phyloP scores from a whole-genome alignment of 495 filamentous ascomycete species.

The Daldinia vernicosa region DNA sequence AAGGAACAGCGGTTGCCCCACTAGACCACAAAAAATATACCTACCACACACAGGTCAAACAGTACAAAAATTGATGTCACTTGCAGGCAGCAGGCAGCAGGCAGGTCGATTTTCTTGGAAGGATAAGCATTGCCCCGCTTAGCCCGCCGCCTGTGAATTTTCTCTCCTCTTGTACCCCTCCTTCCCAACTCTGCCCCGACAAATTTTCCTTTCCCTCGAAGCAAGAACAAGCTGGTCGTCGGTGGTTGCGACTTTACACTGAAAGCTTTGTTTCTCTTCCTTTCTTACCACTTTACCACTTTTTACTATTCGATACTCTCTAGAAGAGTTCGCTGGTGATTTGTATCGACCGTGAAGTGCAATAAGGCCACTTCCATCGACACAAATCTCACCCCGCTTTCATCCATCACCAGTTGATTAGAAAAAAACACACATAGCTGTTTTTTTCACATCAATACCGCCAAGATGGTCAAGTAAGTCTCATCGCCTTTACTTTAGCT shows the following conservation, averaged over 20 bases:
- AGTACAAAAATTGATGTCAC: slow-evolving; percentile 21
- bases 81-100: no score
- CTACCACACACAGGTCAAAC: neutral
- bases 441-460: slow-evolving; percentile 70
- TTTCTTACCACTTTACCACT: slow-evolving; percentile 21
- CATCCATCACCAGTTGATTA: slow-evolving; percentile 37
- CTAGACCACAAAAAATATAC: slow-evolving; percentile 23
- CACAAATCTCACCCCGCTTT: slow-evolving; percentile 29
- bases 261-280: slow-evolving; percentile 1
- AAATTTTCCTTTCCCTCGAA: slow-evolving; percentile 42
- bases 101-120: neutral
- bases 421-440: slow-evolving; percentile 37
- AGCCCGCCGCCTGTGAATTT: slow-evolving; percentile 27
- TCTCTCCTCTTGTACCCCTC: slow-evolving; percentile 41
- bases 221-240: slow-evolving; percentile 46
- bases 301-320: slow-evolving; percentile 27
- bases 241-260: slow-evolving; percentile 46
- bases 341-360: slow-evolving; percentile 35
- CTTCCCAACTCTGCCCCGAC: slow-evolving; percentile 32
- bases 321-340: slow-evolving; percentile 39
- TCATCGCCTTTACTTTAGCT: neutral
- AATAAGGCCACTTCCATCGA: slow-evolving; percentile 36
- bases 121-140: slow-evolving; percentile 35
- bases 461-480: slow-evolving; percentile 99
- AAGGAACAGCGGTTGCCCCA: slow-evolving; percentile 11